Evolutionary conservation across 768 basidiomycete genomes (phyloP), one percentile per base, ranked within the genome.

Genomic region (Boletus reticuloceps): DNA sequence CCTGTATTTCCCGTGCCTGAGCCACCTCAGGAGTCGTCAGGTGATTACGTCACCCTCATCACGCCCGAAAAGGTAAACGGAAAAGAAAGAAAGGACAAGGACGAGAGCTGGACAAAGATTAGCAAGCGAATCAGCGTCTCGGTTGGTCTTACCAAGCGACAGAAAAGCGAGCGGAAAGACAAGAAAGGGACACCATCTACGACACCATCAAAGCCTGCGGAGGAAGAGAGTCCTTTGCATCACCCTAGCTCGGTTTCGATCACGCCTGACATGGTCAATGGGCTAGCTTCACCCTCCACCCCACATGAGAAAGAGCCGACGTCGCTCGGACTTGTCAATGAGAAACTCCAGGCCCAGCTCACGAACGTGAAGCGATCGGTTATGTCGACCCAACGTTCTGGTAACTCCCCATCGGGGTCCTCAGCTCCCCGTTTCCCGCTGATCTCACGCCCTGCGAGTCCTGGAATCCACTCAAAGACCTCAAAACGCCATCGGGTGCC

Each of bases 91-190:
- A 75, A 65, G 27, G 71, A 70, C 44, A 79, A 72, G 62, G 77
- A 75, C 40, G 73, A 75, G 25, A 70, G 74, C 29, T 89, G 87
- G 87, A 74, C 79, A n/a, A 86, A 82, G 65, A 60, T 89, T 39
- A 79, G 86, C 13, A 74, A 84, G 61, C 74, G 87, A 55, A 78
- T 89, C 51, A 87, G 83, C 61, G 70, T 83, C 58, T 77, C 79
- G 6, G 79, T 88, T 51, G 78, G 80, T 27, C 68, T 83, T 46
- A 55, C 64, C 47, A 69, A 67, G 60, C 62, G 63, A 7, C 53
- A 59, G 25, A 73, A 71, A 64, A 69, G 67, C 32, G 77, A 74
- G 47, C 71, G 70, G 31, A 74, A 70, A 44, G 72, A 65, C 17
- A 79, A 74, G 68, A 70, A 59, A 43, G 61, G 39, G 6, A 47